Evolutionary conservation across 306 rosid genomes (phyloP).

Genomic region (Trichosanthes truncata): DNA sequence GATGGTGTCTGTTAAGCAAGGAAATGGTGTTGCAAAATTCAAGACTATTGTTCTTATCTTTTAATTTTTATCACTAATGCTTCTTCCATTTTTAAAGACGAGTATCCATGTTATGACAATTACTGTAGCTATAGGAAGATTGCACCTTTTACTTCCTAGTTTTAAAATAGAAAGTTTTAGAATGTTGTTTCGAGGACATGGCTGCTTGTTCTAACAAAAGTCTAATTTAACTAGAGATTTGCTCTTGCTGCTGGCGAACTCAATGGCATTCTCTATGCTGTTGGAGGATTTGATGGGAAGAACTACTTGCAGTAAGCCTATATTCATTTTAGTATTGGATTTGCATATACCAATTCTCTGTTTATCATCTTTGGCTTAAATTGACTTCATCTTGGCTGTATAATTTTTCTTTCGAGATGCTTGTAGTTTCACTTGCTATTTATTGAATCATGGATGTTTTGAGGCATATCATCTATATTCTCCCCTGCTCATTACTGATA

Average conservation of each 20-base stretch:
- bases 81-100: neutral
- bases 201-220: neutral
- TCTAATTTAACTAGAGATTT: conserved; percentile 22
- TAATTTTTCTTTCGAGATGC: neutral
- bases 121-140: neutral
- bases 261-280: conserved; percentile 28
- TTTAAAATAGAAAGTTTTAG: neutral
- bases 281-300: conserved; percentile 36
- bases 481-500: neutral
- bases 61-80: neutral
- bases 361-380: neutral
- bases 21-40: neutral
- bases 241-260: conserved; percentile 23
- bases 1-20: neutral
- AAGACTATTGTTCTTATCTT: neutral
- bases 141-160: neutral
- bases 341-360: neutral
- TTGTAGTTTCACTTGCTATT: neutral
- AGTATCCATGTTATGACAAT: neutral
- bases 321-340: neutral
- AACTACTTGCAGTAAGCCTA: conserved; percentile 24
- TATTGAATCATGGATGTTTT: neutral
- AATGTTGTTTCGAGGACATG: neutral
- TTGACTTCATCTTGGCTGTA: neutral
- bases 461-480: neutral